Evolutionary conservation across 2,329 filamentous ascomycete species (phyloP), one percentile per base, ranked within the genome.

Genomic region (Pyrenochaeta sp.): DNA sequence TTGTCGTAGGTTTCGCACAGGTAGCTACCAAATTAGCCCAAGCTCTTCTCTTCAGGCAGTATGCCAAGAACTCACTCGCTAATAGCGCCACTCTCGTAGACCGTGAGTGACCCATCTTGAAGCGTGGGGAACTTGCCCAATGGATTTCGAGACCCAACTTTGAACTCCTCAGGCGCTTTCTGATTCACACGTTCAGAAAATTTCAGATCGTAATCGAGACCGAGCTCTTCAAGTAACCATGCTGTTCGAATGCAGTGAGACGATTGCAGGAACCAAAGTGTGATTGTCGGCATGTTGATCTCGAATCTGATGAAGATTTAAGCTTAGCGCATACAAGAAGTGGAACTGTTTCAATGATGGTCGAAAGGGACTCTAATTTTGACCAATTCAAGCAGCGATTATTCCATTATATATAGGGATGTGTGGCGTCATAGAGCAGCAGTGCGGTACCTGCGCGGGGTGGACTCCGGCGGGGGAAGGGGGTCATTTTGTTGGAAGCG

Each of bases 51-150:
- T 45, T 31, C 7, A 20, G n/a, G 11, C 36, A 9, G 7, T 44
- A 11, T 29, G 6, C 7, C 11, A 11, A 11, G 20, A 9, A 51
- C 63, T 17, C 69, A 81, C 78, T 82, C 78, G 31, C 72, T 75
- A 44, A 82, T 81, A 14, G 77, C 79, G 2, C 79, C 78, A 55
- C 78, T 81, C 64, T 82, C 80, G 35, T 71, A 69, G 6, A 81
- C 51, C 0, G 67, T 65, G n/a, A 78, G 44, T 7, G 72, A 70
- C 7, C 74, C 77, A 60, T 82, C 80, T 41, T 71, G 69, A 12
- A 82, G 60, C 1, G 74, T 73, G 0, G 80, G 81, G 14, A 78
- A 77, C 47, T 81, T 82, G 0, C 78, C 79, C n/a, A 82, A 58
- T 3, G 72, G 61, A 33, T 72, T 79, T 7, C 77, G 75, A 4